Percentiles rank a stretch among this genome's conserved stretches.
Evolutionary conservation across 2,329 filamentous ascomycete genomes (phyloP).

Genomic region (Monosporascus ibericus): DNA sequence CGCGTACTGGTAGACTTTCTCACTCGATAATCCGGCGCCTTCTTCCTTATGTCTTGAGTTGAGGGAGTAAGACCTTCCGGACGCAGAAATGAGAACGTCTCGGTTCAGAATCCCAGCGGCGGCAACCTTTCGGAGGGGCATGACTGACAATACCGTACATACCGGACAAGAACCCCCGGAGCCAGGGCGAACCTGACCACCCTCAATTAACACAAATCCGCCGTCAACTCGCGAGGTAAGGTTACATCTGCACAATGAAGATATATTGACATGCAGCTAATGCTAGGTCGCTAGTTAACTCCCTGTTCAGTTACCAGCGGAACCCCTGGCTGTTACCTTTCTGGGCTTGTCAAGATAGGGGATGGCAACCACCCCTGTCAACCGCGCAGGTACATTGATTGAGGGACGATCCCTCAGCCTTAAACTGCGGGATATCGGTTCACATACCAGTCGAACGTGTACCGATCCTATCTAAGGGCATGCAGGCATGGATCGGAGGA

Average conservation of each 20-base stretch:
- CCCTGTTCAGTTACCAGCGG: not conserved
- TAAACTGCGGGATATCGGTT: not conserved
- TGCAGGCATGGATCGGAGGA: not conserved
- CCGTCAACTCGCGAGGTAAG: not conserved
- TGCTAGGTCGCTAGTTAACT: not conserved
- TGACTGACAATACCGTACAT: not conserved
- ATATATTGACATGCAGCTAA: not conserved
- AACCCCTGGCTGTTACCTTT: not conserved
- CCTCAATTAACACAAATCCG: not conserved
- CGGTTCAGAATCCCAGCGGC: not conserved
- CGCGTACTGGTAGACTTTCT: not conserved
- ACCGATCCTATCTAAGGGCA: not conserved
- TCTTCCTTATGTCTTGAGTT: not conserved
- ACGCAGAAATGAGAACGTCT: too few relatives aligned
- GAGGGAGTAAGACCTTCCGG: not conserved
- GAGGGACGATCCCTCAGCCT: not conserved
- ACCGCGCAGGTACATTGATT: not conserved
- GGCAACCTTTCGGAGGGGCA: too few relatives aligned
- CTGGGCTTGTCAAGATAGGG: not conserved
- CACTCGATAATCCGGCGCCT: not conserved
- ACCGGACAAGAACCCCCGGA: not conserved
- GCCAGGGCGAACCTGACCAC: too few relatives aligned
- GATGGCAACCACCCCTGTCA: not conserved
- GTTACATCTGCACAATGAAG: not conserved
- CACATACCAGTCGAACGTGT: not conserved